Evolutionary conservation across 2,329 filamentous ascomycete species (phyloP).

Genomic region (Furcasterigmium sp.): DNA sequence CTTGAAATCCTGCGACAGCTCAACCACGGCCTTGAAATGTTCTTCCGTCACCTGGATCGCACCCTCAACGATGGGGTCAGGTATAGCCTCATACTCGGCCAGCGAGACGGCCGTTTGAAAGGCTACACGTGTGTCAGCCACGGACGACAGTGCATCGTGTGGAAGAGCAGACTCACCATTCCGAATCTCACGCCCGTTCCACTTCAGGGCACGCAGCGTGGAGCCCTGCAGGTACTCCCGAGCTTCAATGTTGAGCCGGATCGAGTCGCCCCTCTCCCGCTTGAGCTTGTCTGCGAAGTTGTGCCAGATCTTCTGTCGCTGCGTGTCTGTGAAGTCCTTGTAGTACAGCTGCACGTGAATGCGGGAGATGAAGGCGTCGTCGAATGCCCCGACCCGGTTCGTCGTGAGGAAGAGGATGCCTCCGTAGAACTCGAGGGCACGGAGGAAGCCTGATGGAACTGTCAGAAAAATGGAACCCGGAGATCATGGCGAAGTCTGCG

Average conservation of each 20-base stretch:
- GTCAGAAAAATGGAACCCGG: too few species aligned
- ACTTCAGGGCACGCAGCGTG: conserved; percentile 13
- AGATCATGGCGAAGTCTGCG: too few species aligned
- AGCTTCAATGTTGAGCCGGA: conserved; percentile 15
- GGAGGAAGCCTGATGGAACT: conserved; percentile 17
- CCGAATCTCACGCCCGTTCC: conserved; percentile 20
- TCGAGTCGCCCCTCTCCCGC: conserved; percentile 15
- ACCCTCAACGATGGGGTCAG: conserved; percentile 10
- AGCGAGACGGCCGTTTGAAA: conserved; percentile 26
- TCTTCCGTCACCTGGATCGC: conserved; percentile 13
- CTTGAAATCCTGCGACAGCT: conserved; percentile 16
- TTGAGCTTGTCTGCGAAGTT: conserved; percentile 20
- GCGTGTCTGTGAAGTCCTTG: conserved; percentile 17
- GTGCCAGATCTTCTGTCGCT: conserved; percentile 19
- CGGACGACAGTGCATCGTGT: neutral
- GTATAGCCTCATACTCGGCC: conserved; percentile 13
- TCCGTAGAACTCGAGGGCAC: conserved; percentile 21
- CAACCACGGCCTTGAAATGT: conserved; percentile 15
- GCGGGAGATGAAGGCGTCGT: conserved; percentile 24
- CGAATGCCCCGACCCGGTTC: conserved; percentile 21
- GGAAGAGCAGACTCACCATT: conserved; percentile 11
- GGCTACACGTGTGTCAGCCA: conserved; percentile 3
- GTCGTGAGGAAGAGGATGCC: conserved; percentile 25
- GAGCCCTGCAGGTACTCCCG: conserved; percentile 12
- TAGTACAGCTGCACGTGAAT: conserved; percentile 23